Percentiles rank a stretch among this genome's conserved stretches.
These are phyloP conservation scores for Diaporthe helianthi DNA, from an alignment of 2,329 filamentous ascomycete species.

Conservation along the genomic window DNA sequence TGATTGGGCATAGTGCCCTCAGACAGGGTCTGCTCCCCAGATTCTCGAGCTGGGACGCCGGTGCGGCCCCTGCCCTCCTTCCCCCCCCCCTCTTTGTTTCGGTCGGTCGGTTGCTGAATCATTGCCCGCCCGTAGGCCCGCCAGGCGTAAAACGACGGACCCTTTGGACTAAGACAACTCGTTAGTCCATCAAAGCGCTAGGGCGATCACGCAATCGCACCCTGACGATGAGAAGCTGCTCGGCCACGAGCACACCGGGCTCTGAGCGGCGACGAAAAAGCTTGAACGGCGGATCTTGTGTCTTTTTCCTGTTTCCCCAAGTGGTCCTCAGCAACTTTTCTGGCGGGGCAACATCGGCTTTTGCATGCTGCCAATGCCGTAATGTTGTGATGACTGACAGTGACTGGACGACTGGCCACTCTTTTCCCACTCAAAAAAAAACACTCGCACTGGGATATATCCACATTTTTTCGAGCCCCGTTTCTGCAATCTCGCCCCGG, in stretches of 20 bases:
- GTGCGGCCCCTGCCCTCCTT: conserved; percentile 18
- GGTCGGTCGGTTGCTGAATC: conserved; percentile 23
- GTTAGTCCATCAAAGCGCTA: conserved; percentile 28
- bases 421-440: too few relatives aligned
- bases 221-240: conserved; percentile 28
- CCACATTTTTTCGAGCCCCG: conserved; percentile 11
- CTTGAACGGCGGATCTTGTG: conserved; percentile 23
- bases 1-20: conserved; percentile 24
- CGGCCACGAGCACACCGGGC: conserved; percentile 7
- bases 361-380: conserved; percentile 12
- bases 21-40: conserved; percentile 30
- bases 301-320: conserved; percentile 11
- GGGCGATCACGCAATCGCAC: conserved; percentile 36
- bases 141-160: not conserved
- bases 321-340: conserved; percentile 12
- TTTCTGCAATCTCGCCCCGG: conserved; percentile 24
- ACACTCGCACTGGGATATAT: conserved; percentile 14
- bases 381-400: conserved; percentile 31
- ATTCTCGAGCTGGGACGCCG: conserved; percentile 31
- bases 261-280: conserved; percentile 24
- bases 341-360: conserved; percentile 17
- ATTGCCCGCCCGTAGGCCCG: conserved; percentile 15
- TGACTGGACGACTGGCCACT: conserved; percentile 20
- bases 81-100: conserved; percentile 12
- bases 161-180: not conserved